Evolutionary conservation across 768 basidiomycete species (phyloP).

Genomic region (Lentinula guzmanii): DNA sequence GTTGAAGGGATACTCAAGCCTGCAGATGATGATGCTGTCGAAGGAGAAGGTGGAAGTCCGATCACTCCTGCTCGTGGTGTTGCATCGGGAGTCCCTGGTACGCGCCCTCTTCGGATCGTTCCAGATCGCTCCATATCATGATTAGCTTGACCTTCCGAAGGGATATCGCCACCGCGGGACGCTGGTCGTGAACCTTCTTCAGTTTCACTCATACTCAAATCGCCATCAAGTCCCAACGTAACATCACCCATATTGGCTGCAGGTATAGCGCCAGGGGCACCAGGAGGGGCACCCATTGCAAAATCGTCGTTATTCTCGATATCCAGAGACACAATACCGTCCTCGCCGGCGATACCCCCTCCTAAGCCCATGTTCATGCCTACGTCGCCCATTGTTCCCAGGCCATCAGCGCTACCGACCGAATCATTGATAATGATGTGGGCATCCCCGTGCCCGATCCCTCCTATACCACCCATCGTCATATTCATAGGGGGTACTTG

Average conservation of each 20-base stretch:
- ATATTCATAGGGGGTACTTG: constrained; percentile 1
- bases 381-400: constrained; percentile 12
- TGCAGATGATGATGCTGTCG: background rate
- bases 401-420: constrained; percentile 27
- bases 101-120: constrained; percentile 19
- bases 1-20: background rate
- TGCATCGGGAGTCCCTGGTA: constrained; percentile 39
- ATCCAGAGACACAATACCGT: constrained; percentile 71
- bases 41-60: constrained; percentile 36
- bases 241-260: constrained; percentile 7
- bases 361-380: constrained; percentile 8
- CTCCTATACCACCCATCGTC: constrained; percentile 3
- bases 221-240: constrained; percentile 13
- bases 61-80: constrained; percentile 61
- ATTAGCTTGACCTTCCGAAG: background rate
- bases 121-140: constrained; percentile 1
- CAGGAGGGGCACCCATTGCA: constrained; percentile 86
- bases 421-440: constrained; percentile 49
- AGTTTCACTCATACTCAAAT: constrained; percentile 4
- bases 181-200: constrained; percentile 6
- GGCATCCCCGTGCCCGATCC: constrained; percentile 23
- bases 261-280: constrained; percentile 73
- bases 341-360: constrained; percentile 57
- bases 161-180: background rate
- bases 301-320: constrained; percentile 84